phyloP scores from a whole-genome alignment of 768 basidiomycete genomes.

The Boletus speciosus region DNA sequence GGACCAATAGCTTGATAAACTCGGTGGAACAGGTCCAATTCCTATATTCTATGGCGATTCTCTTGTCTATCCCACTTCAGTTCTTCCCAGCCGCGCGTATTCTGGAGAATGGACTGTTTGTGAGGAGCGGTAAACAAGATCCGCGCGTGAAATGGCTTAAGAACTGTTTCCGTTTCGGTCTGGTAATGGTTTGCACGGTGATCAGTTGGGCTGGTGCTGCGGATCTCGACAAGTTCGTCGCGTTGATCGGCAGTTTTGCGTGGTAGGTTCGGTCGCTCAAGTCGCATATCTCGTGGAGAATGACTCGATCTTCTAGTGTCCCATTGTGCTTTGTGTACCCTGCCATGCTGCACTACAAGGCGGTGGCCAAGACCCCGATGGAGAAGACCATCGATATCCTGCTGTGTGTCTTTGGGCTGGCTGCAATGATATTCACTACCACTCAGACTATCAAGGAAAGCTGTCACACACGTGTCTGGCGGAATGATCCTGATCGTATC shows the following conservation, averaged over 20 bases:
- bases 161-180: constrained; percentile 77
- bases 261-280: constrained; percentile 53
- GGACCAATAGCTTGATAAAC: not conserved
- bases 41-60: constrained; percentile 88
- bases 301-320: constrained; percentile 48
- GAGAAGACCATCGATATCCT: constrained; percentile 67
- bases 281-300: constrained; percentile 1
- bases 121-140: constrained; percentile 79
- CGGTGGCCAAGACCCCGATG: constrained; percentile 67
- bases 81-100: constrained; percentile 98
- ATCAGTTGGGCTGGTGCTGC: constrained; percentile 79
- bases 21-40: constrained; percentile 59
- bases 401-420: constrained; percentile 71
- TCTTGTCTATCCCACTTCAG: constrained; percentile 89
- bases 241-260: constrained; percentile 89
- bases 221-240: constrained; percentile 95
- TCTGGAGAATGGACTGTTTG: constrained; percentile 93
- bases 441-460: constrained; percentile 67
- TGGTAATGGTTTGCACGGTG: constrained; percentile 77
- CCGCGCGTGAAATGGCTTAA: constrained; percentile 91
- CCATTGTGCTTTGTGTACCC: constrained; percentile 95
- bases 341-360: constrained; percentile 87
- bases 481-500: constrained; percentile 8
- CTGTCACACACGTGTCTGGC: not conserved
- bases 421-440: constrained; percentile 76